These are phyloP conservation scores for Trichoderma atrobrunneum DNA, from an alignment of 2,329 filamentous ascomycete species.

Conservation along the genomic window DNA sequence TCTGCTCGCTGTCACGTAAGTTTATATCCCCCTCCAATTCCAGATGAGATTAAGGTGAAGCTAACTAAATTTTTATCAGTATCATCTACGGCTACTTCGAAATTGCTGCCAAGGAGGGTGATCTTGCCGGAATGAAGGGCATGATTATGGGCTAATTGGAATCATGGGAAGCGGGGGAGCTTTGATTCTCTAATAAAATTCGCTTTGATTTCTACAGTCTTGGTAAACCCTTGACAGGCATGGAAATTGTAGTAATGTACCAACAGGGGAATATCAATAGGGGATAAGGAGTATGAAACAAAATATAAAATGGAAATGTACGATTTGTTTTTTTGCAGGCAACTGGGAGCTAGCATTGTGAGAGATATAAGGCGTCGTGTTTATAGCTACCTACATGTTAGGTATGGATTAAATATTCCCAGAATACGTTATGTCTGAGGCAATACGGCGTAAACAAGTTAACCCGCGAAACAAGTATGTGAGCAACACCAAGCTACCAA, in stretches of 20 bases:
- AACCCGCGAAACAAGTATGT: background rate
- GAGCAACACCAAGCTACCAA: background rate
- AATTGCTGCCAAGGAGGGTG: constrained; percentile 97
- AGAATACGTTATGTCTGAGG: background rate
- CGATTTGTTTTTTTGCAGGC: constrained; percentile 7
- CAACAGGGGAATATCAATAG: constrained; percentile 19
- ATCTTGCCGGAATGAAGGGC: constrained; percentile 78
- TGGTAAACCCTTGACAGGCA: background rate
- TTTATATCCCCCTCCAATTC: constrained; percentile 37
- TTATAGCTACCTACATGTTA: background rate
- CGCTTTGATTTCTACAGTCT: constrained; percentile 6
- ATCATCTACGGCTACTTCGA: constrained; percentile 99
- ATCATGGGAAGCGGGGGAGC: background rate
- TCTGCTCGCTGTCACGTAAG: constrained; percentile 95
- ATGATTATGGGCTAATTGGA: constrained; percentile 64
- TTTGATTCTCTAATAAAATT: constrained; percentile 14
- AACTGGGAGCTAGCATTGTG: background rate
- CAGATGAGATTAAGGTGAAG: background rate
- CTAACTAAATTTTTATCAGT: constrained; percentile 48
- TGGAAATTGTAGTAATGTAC: constrained; percentile 20
- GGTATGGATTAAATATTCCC: background rate
- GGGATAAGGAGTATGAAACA: constrained; percentile 14
- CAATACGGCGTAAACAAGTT: background rate
- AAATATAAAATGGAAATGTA: constrained; percentile 19
- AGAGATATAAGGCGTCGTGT: background rate